These are phyloP conservation scores for Trapa incisa DNA, from an alignment of 345 rosid genomes.

Conservation along the genomic window DNA sequence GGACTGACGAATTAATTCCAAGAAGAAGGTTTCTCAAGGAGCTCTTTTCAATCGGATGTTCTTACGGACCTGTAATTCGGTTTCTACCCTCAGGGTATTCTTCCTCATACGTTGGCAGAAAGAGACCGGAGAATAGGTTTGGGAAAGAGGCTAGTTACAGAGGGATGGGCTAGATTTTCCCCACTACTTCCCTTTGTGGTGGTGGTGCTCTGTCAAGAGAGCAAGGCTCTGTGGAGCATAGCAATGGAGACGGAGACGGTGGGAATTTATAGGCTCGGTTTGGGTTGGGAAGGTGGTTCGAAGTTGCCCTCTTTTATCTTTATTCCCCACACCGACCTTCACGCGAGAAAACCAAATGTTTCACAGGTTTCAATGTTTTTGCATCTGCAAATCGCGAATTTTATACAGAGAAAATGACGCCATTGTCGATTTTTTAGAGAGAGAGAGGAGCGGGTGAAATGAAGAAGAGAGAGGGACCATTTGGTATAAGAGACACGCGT, in stretches of 20 bases:
- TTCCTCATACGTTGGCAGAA: constrained; percentile 1
- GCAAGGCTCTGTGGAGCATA: background rate
- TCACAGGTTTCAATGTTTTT: background rate
- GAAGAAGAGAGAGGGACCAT: too few species aligned
- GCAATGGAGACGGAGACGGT: background rate
- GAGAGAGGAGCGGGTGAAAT: background rate
- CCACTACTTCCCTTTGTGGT: background rate
- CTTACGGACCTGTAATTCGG: background rate
- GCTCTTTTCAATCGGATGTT: too few species aligned
- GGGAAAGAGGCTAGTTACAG: background rate
- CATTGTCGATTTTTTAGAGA: background rate
- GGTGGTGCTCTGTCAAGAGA: background rate
- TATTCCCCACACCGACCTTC: background rate
- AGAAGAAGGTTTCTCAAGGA: background rate
- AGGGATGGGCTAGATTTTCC: background rate
- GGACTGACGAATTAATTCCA: too few species aligned
- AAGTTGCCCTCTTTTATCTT: background rate
- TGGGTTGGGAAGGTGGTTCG: background rate
- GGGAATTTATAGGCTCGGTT: background rate
- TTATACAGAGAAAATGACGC: background rate
- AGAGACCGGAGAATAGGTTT: background rate
- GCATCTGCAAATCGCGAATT: background rate
- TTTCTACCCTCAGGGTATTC: constrained; percentile 4
- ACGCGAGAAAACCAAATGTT: too few species aligned
- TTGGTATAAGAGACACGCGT: too few species aligned